A percentile compares a stretch with the other conserved stretches of the same genome.
Evolutionary conservation across 2,329 filamentous ascomycete species (phyloP).

Genomic region (Alternaria longipes): DNA sequence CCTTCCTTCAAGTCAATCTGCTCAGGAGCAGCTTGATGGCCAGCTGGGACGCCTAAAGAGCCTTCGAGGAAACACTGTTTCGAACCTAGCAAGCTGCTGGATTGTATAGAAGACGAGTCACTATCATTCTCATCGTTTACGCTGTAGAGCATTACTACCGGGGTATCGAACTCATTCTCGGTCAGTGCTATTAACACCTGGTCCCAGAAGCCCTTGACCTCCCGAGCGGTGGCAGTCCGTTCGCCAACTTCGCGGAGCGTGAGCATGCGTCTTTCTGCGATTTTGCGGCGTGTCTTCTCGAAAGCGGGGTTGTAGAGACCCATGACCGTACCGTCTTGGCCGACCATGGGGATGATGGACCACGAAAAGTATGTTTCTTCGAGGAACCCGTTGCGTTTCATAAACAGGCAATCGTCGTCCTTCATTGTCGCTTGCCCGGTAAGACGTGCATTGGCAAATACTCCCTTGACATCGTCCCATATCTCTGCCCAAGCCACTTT

Average conservation of each 20-base stretch:
- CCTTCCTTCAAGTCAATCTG: constrained; percentile 75
- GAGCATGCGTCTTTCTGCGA: constrained; percentile 82
- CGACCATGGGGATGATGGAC: constrained; percentile 81
- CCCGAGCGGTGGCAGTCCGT: constrained; percentile 74
- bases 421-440: constrained; percentile 85
- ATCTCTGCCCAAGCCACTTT: constrained; percentile 76
- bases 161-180: constrained; percentile 78
- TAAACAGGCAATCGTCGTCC: constrained; percentile 79
- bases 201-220: constrained; percentile 77
- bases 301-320: constrained; percentile 83
- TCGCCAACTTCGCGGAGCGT: constrained; percentile 81
- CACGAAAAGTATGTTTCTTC: constrained; percentile 87
- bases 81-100: constrained; percentile 68
- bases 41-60: constrained; percentile 71
- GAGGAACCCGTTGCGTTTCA: constrained; percentile 72
- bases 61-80: constrained; percentile 76
- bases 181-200: constrained; percentile 74
- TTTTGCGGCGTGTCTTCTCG: constrained; percentile 80
- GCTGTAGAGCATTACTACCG: constrained; percentile 80
- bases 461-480: constrained; percentile 73
- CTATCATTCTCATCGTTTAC: constrained; percentile 75
- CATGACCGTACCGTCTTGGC: constrained; percentile 75
- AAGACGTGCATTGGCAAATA: constrained; percentile 72
- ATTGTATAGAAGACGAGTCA: constrained; percentile 76
- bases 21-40: constrained; percentile 68